These are phyloP conservation scores for Cryphonectria parasitica DNA, from an alignment of 2,329 filamentous ascomycete species.

Conservation along the genomic window DNA sequence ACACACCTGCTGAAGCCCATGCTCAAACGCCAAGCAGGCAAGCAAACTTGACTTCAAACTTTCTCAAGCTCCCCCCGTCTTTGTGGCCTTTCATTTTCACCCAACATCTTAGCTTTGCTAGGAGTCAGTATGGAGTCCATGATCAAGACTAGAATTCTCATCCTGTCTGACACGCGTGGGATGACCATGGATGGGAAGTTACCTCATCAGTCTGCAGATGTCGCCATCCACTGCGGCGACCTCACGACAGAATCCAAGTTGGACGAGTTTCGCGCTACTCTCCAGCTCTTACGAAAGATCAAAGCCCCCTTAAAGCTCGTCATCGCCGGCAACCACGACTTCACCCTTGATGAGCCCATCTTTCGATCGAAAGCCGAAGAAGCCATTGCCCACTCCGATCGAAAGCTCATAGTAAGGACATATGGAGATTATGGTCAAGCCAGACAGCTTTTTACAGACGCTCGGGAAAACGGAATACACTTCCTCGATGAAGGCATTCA, in stretches of 20 bases:
- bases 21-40: too few species aligned
- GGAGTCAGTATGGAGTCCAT: background rate
- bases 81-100: background rate
- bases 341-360: slow-evolving; percentile 40
- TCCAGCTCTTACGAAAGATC: slow-evolving; percentile 48
- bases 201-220: slow-evolving; percentile 42
- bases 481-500: slow-evolving; percentile 57
- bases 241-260: slow-evolving; percentile 49
- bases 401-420: slow-evolving; percentile 33
- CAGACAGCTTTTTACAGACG: slow-evolving; percentile 43
- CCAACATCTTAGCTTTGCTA: background rate
- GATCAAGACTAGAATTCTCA: slow-evolving; percentile 32
- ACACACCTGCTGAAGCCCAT: too few species aligned
- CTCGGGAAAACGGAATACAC: slow-evolving; percentile 44
- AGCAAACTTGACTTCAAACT: background rate
- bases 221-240: slow-evolving; percentile 58
- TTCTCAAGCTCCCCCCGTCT: background rate
- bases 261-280: slow-evolving; percentile 44
- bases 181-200: slow-evolving; percentile 28
- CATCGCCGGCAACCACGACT: slow-evolving; percentile 61
- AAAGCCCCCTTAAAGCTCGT: slow-evolving; percentile 55
- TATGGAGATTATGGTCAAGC: slow-evolving; percentile 47
- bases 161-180: slow-evolving; percentile 52
- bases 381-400: slow-evolving; percentile 23
- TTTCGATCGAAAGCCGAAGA: slow-evolving; percentile 37